Evolutionary conservation across 352 stramenopile species (phyloP).

Genomic region (Globisporangium paddicum): DNA sequence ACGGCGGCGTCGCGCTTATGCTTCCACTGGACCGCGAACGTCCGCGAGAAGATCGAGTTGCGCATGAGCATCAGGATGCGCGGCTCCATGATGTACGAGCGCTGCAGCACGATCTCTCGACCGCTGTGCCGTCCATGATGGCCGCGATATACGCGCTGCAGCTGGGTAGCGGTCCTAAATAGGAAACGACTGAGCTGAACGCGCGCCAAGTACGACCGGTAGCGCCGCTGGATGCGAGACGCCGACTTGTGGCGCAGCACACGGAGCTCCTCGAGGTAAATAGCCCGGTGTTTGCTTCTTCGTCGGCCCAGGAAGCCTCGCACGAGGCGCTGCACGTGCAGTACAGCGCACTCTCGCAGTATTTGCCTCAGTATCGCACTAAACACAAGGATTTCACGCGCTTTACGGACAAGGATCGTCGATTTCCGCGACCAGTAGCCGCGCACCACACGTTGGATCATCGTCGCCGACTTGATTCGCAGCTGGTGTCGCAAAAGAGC

Average conservation of each 20-base stretch:
- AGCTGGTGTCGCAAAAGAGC: slow-evolving; percentile 15
- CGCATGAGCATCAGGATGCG: slow-evolving; percentile 43
- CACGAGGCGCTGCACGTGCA: slow-evolving; percentile 35
- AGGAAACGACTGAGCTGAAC: slow-evolving; percentile 34
- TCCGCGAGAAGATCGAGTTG: slow-evolving; percentile 49
- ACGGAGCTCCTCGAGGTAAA: slow-evolving; percentile 18
- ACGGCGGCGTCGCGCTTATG: slow-evolving; percentile 43
- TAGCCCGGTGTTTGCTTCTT: slow-evolving; percentile 10
- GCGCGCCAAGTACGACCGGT: slow-evolving; percentile 45
- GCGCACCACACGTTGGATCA: slow-evolving; percentile 40
- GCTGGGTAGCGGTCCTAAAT: slow-evolving; percentile 27
- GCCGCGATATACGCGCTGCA: slow-evolving; percentile 57
- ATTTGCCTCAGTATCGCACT: slow-evolving; percentile 11
- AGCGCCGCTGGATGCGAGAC: slow-evolving; percentile 40
- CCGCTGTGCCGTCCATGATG: slow-evolving; percentile 33
- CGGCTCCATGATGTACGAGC: slow-evolving; percentile 32
- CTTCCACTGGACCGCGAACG: slow-evolving; percentile 56
- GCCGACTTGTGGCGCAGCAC: slow-evolving; percentile 24
- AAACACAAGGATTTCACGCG: slow-evolving; percentile 17
- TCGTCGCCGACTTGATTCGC: slow-evolving; percentile 18
- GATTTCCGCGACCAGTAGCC: slow-evolving; percentile 22
- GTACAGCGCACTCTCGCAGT: slow-evolving; percentile 12
- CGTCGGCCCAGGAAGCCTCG: slow-evolving; percentile 41
- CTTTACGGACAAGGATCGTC: slow-evolving; percentile 10
- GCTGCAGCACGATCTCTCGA: slow-evolving; percentile 28